These are phyloP conservation scores for Mucor indicus DNA, from an alignment of 371 early-diverging fungal species.

Conservation along the genomic window DNA sequence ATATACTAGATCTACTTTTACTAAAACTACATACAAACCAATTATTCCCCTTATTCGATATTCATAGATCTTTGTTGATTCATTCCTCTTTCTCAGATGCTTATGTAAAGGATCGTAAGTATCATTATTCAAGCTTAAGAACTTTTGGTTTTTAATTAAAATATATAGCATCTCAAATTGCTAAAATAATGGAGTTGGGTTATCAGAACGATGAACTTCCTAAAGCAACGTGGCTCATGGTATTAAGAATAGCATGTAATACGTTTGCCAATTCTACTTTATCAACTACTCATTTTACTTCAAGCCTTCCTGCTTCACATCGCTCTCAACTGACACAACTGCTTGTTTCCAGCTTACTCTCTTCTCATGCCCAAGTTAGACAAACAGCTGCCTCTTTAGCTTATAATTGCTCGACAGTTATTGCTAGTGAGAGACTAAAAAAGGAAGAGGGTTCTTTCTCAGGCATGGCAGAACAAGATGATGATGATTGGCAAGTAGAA, in stretches of 20 bases:
- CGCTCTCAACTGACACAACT: constrained; percentile 57
- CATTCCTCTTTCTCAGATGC: constrained; percentile 37
- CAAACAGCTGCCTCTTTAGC: constrained; percentile 68
- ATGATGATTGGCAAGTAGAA: constrained; percentile 72
- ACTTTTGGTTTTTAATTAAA: not conserved
- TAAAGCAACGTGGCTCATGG: constrained; percentile 30
- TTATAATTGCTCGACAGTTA: constrained; percentile 58
- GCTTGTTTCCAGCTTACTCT: constrained; percentile 57
- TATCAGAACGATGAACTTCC: constrained; percentile 13
- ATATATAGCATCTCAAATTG: constrained; percentile 32
- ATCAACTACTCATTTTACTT: constrained; percentile 51
- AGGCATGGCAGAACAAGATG: constrained; percentile 46
- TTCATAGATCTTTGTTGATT: constrained; percentile 57
- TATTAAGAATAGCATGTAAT: constrained; percentile 56
- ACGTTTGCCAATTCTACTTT: constrained; percentile 45
- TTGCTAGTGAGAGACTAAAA: constrained; percentile 41
- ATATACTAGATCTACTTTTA: constrained; percentile 32
- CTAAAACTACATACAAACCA: constrained; percentile 44
- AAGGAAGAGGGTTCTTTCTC: constrained; percentile 38
- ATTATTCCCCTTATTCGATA: constrained; percentile 65
- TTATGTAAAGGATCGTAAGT: constrained; percentile 45
- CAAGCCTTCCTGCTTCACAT: constrained; percentile 38
- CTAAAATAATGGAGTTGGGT: constrained; percentile 25
- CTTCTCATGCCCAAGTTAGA: constrained; percentile 52
- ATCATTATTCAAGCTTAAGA: no score